Evolutionary conservation across 139 green algal genomes (phyloP).

Genomic region (Closterium sp.): DNA sequence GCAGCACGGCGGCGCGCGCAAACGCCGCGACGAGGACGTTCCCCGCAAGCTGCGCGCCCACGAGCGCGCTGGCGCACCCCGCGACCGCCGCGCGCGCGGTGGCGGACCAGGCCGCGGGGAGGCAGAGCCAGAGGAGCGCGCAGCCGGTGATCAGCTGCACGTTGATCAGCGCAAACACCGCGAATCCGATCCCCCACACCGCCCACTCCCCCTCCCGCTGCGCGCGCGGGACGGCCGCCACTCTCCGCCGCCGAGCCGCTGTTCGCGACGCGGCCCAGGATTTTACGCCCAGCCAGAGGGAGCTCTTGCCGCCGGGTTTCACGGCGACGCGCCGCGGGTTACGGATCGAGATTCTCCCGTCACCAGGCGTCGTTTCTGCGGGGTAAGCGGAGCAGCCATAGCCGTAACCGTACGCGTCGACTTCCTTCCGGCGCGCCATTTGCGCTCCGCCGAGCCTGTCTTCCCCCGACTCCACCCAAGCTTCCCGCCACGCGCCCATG

Average conservation of each 20-base stretch:
- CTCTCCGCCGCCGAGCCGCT: not conserved
- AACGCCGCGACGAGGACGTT: not conserved
- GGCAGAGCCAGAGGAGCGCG: not conserved
- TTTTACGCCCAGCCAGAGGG: not conserved
- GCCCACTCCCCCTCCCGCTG: not conserved
- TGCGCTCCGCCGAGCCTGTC: not conserved
- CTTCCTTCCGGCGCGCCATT: not conserved
- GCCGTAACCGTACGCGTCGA: not conserved
- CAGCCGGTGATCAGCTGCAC: not conserved
- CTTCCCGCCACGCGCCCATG: not conserved
- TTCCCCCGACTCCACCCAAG: not conserved
- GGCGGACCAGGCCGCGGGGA: not conserved
- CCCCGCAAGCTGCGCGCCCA: not conserved
- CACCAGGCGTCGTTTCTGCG: not conserved
- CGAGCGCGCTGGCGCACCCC: not conserved
- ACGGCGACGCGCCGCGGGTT: not conserved
- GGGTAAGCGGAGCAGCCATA: not conserved
- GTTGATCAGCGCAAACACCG: not conserved
- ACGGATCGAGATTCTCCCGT: not conserved
- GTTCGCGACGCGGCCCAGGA: not conserved
- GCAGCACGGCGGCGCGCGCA: not conserved
- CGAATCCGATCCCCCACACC: not conserved
- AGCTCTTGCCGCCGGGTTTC: not conserved
- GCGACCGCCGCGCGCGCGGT: not conserved
- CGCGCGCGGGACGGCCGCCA: not conserved